These are phyloP conservation scores for Cryptosporidium canis DNA, from an alignment of 169 alveolate species.

Conservation along the genomic window DNA sequence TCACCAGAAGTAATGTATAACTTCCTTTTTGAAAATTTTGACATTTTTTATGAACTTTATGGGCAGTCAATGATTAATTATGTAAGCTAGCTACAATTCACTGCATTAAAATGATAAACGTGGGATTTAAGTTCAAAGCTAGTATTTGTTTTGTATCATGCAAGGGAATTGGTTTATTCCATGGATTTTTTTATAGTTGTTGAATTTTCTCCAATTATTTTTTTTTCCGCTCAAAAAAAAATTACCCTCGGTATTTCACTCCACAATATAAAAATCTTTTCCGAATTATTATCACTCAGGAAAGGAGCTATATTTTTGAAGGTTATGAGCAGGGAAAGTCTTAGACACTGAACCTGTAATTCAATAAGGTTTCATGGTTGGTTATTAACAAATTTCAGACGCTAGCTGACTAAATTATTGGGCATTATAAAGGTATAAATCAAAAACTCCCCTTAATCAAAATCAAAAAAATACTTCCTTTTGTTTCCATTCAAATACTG, in stretches of 20 bases:
- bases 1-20: slow-evolving; percentile 59
- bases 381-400: too few species aligned
- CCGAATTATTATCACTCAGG: neutral
- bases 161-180: neutral
- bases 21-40: slow-evolving; percentile 31
- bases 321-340: neutral
- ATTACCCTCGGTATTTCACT: neutral
- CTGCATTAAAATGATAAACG: neutral
- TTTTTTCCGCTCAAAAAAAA: neutral
- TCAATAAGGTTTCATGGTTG: neutral
- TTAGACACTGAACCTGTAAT: neutral
- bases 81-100: neutral
- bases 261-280: neutral
- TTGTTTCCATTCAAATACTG: neutral
- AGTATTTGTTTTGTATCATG: neutral
- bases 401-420: too few species aligned
- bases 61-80: neutral
- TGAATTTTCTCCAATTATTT: neutral
- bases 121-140: neutral
- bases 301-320: neutral
- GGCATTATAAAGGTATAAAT: too few species aligned
- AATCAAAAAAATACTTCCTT: too few species aligned
- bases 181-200: neutral
- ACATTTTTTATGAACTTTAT: neutral
- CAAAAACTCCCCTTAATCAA: too few species aligned